Evolutionary conservation across 2,329 filamentous ascomycete genomes (phyloP).

Genomic region (Blastomyces emzantsi): DNA sequence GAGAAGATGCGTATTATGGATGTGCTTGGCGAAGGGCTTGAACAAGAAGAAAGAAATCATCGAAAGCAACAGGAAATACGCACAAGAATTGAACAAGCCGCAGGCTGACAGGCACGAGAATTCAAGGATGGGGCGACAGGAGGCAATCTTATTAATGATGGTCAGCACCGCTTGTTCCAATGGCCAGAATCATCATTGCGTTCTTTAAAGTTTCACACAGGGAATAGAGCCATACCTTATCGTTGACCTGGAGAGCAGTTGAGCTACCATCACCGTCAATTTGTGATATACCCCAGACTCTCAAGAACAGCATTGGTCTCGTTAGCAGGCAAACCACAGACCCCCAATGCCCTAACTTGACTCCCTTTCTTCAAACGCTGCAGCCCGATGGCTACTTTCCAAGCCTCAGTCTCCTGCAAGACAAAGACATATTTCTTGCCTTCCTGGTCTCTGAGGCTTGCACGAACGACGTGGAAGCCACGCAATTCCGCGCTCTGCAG

Average conservation of each 20-base stretch:
- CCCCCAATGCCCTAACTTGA: constrained; percentile 47
- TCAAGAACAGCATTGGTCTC: constrained; percentile 35
- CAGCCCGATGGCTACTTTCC: constrained; percentile 54
- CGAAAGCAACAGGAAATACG: constrained; percentile 1
- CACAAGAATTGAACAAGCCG: constrained; percentile 5
- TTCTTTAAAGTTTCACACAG: not conserved
- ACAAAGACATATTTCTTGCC: constrained; percentile 55
- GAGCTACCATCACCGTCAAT: not conserved
- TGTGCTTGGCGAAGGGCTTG: not conserved
- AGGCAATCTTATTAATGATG: too few relatives aligned
- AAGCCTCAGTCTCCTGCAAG: constrained; percentile 49
- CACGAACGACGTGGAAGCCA: constrained; percentile 49
- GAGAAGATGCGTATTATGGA: constrained; percentile 9
- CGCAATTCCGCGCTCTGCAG: constrained; percentile 37
- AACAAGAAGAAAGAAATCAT: not conserved
- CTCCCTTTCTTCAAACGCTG: constrained; percentile 48
- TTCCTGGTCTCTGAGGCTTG: constrained; percentile 50
- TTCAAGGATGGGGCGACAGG: not conserved
- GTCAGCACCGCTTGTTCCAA: not conserved
- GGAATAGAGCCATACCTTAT: not conserved
- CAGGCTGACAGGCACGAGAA: not conserved
- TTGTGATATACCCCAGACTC: constrained; percentile 32
- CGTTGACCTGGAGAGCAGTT: not conserved
- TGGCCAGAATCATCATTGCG: not conserved
- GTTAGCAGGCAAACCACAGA: constrained; percentile 43